Conservation (phyloP, 192 early-diverging fungal genomes). For the Rhizophagus prolifer region DNA sequence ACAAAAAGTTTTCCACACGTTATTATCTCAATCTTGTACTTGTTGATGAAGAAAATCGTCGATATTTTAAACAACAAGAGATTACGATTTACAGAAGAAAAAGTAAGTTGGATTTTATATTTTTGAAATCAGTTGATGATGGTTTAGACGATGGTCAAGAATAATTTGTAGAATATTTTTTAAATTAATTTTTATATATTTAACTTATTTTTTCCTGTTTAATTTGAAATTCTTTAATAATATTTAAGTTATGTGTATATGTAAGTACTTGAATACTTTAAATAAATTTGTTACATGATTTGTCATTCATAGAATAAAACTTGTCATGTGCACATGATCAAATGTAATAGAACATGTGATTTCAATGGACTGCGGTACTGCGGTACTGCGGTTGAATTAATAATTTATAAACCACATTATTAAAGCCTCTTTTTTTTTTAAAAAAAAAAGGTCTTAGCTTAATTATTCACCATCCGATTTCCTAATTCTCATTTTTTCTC, state of each 20-base stretch:
- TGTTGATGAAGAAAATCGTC: conserved; percentile 97
- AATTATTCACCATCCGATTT: no score
- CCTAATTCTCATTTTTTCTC: no score
- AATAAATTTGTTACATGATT: no score
- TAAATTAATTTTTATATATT: conserved; percentile 13
- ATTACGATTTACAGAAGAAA: conserved; percentile 77
- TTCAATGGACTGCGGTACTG: neutral
- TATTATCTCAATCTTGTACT: conserved; percentile 98
- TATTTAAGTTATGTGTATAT: no score
- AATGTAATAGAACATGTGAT: no score
- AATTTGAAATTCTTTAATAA: neutral
- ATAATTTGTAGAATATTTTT: conserved; percentile 13
- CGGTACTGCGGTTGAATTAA: neutral
- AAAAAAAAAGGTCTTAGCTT: neutral
- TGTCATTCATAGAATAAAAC: no score
- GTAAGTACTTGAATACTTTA: no score
- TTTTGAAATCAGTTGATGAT: conserved; percentile 45
- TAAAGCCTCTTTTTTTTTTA: neutral
- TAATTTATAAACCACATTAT: neutral
- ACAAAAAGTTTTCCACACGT: conserved; percentile 98
- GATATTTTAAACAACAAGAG: conserved; percentile 99
- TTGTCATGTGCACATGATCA: no score
- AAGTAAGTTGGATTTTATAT: no score
- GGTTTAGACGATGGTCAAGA: conserved; percentile 36
- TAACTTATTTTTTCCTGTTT: neutral